Percentiles rank a stretch among this genome's conserved stretches.
Evolutionary conservation across 805 yeast species (phyloP).

Genomic region (Candida hungchunana): DNA sequence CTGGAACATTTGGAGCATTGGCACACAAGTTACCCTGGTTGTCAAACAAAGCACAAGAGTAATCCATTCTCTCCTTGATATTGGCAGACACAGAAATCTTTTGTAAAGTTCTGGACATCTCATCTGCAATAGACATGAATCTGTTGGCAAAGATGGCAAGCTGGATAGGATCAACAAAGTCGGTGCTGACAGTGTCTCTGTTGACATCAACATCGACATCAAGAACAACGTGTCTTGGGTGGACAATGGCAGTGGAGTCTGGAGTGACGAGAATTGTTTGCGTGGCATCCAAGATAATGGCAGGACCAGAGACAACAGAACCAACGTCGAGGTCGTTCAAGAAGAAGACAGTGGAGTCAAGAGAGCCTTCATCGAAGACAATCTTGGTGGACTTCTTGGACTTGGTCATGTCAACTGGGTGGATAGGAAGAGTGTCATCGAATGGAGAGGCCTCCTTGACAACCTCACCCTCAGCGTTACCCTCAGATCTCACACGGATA

Average conservation of each 20-base stretch:
- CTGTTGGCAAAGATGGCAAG: constrained; percentile 41
- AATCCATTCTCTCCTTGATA: constrained; percentile 45
- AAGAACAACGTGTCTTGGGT: constrained; percentile 33
- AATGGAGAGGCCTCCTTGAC: constrained; percentile 24
- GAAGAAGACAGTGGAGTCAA: constrained; percentile 30
- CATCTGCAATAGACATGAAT: constrained; percentile 49
- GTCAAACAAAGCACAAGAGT: constrained; percentile 45
- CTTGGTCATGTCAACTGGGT: constrained; percentile 18
- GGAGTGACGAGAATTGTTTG: constrained; percentile 43
- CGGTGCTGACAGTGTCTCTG: constrained; percentile 38
- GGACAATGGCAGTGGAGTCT: constrained; percentile 31
- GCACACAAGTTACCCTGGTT: constrained; percentile 40
- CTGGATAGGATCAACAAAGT: constrained; percentile 43
- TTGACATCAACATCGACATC: constrained; percentile 28
- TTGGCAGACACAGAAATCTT: constrained; percentile 41
- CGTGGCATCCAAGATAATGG: constrained; percentile 72
- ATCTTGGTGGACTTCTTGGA: constrained; percentile 35
- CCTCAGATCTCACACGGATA: constrained; percentile 32
- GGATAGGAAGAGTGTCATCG: constrained; percentile 22
- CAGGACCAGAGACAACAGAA: constrained; percentile 34
- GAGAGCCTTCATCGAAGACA: constrained; percentile 28
- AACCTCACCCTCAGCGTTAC: constrained; percentile 22
- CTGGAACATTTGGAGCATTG: constrained; percentile 46
- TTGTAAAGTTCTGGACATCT: constrained; percentile 43
- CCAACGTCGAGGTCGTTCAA: constrained; percentile 30